Conservation (phyloP, 345 rosid genomes). For the Eucalyptus dawsonii region DNA sequence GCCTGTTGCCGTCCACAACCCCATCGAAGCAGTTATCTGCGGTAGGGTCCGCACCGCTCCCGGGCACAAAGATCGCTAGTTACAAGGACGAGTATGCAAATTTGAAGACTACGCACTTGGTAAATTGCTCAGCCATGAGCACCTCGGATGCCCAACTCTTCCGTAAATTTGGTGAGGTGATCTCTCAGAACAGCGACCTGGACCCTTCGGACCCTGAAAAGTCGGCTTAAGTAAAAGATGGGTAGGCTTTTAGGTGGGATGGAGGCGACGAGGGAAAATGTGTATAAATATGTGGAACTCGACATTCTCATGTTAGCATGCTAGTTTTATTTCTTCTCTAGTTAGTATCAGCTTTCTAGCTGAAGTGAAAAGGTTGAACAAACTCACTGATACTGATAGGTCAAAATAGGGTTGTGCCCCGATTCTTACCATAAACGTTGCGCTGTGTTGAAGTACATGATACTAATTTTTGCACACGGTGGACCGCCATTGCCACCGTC, state of each 20-base stretch:
- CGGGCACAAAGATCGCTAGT: constrained; percentile 32
- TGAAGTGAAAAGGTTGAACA: not conserved
- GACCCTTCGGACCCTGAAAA: not conserved
- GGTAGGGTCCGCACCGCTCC: not conserved
- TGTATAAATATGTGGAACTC: not conserved
- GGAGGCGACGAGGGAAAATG: not conserved
- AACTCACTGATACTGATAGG: not conserved
- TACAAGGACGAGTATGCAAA: constrained; percentile 83
- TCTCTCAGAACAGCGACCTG: constrained; percentile 57
- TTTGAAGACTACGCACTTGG: constrained; percentile 71
- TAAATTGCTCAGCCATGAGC: constrained; percentile 87
- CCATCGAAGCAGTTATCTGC: constrained; percentile 35
- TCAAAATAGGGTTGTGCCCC: not conserved
- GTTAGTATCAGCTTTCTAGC: not conserved
- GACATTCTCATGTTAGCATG: not conserved
- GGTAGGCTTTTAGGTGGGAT: not conserved
- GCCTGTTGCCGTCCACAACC: constrained; percentile 26
- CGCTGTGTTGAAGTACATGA: not conserved
- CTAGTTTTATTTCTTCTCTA: not conserved
- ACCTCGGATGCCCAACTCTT: constrained; percentile 92
- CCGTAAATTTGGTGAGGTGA: constrained; percentile 86
- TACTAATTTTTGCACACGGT: not conserved
- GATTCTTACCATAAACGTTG: not conserved
- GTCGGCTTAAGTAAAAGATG: not conserved
- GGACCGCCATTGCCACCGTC: not conserved